Evolutionary conservation across 1,284 basidiomycete genomes (phyloP), one percentile per base, ranked within the genome.

Genomic region (Marasmius sp.): DNA sequence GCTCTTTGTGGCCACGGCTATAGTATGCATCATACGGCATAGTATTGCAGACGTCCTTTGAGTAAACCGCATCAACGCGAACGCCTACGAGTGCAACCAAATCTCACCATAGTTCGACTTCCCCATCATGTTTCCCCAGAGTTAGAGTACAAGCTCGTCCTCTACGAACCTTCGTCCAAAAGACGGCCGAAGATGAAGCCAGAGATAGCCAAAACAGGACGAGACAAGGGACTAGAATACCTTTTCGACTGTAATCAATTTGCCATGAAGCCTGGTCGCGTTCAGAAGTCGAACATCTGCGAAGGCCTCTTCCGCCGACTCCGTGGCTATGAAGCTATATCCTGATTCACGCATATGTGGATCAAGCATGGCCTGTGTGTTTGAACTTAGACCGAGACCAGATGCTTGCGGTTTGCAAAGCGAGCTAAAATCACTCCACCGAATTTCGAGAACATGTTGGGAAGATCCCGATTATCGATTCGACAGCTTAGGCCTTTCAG

Each of bases 291-390:
- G 86, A 68, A 98, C 89, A 57, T 93, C 94, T 57, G 92, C 91
- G 59, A 96, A 92, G 10, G 96, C 97, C 71, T 97, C 95, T 68
- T 94, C 93, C 43, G 70, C 75, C 45, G 85, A 84, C 74, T 94
- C 93, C 89, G 96, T 95, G 61, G 94, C 97, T 71, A 98, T 96
- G 76, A 99, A 99, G 51, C 94, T 97, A 70, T 98, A 98, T 48
- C 96, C 97, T 71, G 94, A 95, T 72, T 98, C 96, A 71, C 94
- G 90, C 64, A 92, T 91, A 79, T 98, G 97, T 34, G 97, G 97
- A 79, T 99, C 97, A 71, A 91, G 91, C 94, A 98, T 97, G 76
- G 98, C 91, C 64, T 94, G 92, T 47, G 91, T 92, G 76, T 97
- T 93, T 91, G 84, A 65, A 93, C 90, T 91, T 93, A 64, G 50